Evolutionary conservation across 352 stramenopile species (phyloP).

Genomic region (Phytophthora kernoviae): DNA sequence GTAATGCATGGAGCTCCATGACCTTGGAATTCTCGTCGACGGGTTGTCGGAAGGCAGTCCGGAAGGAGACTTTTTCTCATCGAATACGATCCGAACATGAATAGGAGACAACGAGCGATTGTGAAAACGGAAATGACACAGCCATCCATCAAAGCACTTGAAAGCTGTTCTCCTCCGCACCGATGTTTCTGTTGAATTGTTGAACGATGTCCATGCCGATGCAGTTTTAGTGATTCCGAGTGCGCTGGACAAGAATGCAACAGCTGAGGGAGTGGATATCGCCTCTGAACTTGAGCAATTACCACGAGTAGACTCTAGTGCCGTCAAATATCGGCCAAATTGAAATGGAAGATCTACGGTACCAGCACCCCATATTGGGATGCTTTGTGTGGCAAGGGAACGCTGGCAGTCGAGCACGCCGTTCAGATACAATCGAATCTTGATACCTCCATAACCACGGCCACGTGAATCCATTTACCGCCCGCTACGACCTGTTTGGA

Average conservation of each 20-base stretch:
- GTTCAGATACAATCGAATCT: conserved; percentile 92
- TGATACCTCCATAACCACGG: conserved; percentile 84
- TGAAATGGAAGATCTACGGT: conserved; percentile 56
- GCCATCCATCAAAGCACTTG: conserved; percentile 76
- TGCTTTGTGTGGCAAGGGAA: conserved; percentile 44
- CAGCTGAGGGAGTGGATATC: conserved; percentile 9
- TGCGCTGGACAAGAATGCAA: conserved; percentile 24
- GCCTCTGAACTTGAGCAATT: not conserved
- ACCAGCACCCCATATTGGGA: conserved; percentile 29
- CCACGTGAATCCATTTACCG: conserved; percentile 85
- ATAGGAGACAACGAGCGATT: conserved; percentile 91
- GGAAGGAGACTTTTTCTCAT: conserved; percentile 57
- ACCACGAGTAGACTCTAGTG: not conserved
- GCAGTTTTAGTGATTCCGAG: conserved; percentile 22
- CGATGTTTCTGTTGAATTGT: conserved; percentile 12
- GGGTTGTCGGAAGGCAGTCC: not conserved
- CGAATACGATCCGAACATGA: conserved; percentile 91
- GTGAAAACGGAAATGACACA: conserved; percentile 90
- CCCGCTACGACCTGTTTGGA: conserved; percentile 76
- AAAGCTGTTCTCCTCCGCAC: conserved; percentile 20
- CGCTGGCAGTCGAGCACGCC: conserved; percentile 86
- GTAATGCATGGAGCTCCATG: conserved; percentile 43
- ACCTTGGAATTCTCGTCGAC: conserved; percentile 15
- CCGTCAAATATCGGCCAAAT: conserved; percentile 45
- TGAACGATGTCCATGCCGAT: conserved; percentile 4